A percentile compares a stretch with the other conserved stretches of the same genome.
Evolutionary conservation across 306 rosid species (phyloP).

Genomic region (Myrica gale): DNA sequence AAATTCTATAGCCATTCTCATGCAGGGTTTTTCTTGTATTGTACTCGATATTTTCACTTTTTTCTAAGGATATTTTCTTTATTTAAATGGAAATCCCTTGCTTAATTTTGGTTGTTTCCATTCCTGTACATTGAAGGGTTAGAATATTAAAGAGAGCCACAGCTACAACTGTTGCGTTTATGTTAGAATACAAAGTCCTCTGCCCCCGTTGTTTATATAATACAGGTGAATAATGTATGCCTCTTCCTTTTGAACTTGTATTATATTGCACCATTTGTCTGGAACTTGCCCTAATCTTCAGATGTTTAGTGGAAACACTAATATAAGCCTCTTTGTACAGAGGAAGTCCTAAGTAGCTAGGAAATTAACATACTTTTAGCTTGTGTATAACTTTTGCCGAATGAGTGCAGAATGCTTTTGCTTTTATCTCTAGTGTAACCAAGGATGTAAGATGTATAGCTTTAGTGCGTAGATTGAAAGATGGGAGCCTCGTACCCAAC

Average conservation of each 20-base stretch:
- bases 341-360: too few species aligned
- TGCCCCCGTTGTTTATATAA: background rate
- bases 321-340: too few species aligned
- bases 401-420: background rate
- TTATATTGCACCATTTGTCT: too few species aligned
- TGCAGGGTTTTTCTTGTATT: background rate
- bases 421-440: too few species aligned
- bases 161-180: background rate
- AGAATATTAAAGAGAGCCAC: too few species aligned
- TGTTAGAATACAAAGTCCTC: background rate
- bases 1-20: background rate
- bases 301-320: background rate
- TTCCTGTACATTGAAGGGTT: background rate
- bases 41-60: background rate
- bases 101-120: background rate
- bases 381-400: background rate
- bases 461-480: too few species aligned
- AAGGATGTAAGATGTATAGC: too few species aligned
- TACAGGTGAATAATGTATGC: background rate
- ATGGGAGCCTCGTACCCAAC: too few species aligned
- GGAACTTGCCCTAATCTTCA: background rate
- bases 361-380: too few species aligned
- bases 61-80: background rate
- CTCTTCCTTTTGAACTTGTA: background rate
- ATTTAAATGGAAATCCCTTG: too few species aligned